Evolutionary conservation across 768 basidiomycete genomes (phyloP), one percentile per base, ranked within the genome.

Genomic region (Trametes villosa): DNA sequence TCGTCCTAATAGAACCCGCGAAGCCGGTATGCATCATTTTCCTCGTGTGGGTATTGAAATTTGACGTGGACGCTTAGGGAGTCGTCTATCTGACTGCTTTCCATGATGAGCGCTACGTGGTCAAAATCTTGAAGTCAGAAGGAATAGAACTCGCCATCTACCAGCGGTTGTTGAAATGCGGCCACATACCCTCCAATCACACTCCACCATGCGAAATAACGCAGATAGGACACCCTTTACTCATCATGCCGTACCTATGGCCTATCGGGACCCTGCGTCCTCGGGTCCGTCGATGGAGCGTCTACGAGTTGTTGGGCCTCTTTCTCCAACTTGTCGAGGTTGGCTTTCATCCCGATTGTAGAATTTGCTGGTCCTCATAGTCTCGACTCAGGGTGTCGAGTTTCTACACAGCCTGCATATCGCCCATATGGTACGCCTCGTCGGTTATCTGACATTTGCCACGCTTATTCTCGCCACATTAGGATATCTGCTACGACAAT

Each of bases 321-420:
- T 48, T 48, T 17, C 29, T 8, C 9, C 29, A 48, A 20, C 15
- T 48, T 4, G 29, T 31, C 7, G 46, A 48, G 46, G 46, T 31
- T 4, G n/a, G 29, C 31, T 13, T 29, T 18, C 46, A 18, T n/a
- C 15, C 5, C 15, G 5, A 12, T 20, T 31, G 27, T 18, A 27
- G 24, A 30, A 18, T n/a, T 18, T 15, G 3, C 22, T 29, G 27
- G 17, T 48, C 24, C 15, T 15, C 17, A n/a, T n/a, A n/a, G n/a
- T n/a, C n/a, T n/a, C n/a, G n/a, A n/a, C 26, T 17, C 36, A 52
- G 50, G 50, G 50, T 26, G 50, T 52, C 24, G 50, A 52, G 12
- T 52, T 38, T 18, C 34, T 52, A 1, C 50, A 52, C 18, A 5
- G 18, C 6, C 36, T 26, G 13, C 34, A 40, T 27, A 52, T 52